A percentile compares a stretch with the other conserved stretches of the same genome.
These are phyloP conservation scores for Cadophora sp. DNA, from an alignment of 2,329 filamentous ascomycete species.

Conservation along the genomic window DNA sequence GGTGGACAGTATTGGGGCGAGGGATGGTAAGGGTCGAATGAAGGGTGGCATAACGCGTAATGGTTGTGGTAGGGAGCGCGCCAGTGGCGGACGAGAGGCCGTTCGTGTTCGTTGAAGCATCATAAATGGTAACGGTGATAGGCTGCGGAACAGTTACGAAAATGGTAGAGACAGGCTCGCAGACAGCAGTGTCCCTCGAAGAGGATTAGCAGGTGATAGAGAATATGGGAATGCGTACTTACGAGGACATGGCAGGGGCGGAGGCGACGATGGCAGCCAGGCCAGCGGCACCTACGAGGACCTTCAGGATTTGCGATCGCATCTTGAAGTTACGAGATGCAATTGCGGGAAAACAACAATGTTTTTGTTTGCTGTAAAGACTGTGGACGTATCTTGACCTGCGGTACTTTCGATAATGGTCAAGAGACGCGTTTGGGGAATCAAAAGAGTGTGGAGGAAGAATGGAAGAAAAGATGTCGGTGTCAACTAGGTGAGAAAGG, in stretches of 20 bases:
- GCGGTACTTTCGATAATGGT: not conserved
- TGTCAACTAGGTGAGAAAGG: constrained; percentile 12
- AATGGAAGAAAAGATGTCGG: constrained; percentile 16
- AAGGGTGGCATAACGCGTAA: constrained; percentile 25
- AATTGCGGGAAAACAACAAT: constrained; percentile 15
- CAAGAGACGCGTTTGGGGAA: not conserved
- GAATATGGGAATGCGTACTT: constrained; percentile 23
- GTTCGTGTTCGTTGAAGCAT: constrained; percentile 28
- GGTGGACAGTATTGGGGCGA: not conserved
- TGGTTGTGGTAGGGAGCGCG: constrained; percentile 18
- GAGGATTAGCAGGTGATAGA: constrained; percentile 21
- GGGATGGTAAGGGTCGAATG: constrained; percentile 14
- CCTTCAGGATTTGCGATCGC: constrained; percentile 29
- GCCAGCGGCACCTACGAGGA: constrained; percentile 25
- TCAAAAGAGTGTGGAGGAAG: constrained; percentile 23
- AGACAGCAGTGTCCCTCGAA: constrained; percentile 17
- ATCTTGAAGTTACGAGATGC: constrained; percentile 31
- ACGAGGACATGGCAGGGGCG: constrained; percentile 32
- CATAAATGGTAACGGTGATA: constrained; percentile 30
- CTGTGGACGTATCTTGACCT: not conserved
- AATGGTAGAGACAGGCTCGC: constrained; percentile 32
- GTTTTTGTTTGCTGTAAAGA: constrained; percentile 13
- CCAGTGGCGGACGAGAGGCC: constrained; percentile 21
- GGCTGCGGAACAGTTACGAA: constrained; percentile 29
- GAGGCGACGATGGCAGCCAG: constrained; percentile 31